These are phyloP conservation scores for Coniochaeta sp. DNA, from an alignment of 2,329 filamentous ascomycete genomes.

Conservation along the genomic window DNA sequence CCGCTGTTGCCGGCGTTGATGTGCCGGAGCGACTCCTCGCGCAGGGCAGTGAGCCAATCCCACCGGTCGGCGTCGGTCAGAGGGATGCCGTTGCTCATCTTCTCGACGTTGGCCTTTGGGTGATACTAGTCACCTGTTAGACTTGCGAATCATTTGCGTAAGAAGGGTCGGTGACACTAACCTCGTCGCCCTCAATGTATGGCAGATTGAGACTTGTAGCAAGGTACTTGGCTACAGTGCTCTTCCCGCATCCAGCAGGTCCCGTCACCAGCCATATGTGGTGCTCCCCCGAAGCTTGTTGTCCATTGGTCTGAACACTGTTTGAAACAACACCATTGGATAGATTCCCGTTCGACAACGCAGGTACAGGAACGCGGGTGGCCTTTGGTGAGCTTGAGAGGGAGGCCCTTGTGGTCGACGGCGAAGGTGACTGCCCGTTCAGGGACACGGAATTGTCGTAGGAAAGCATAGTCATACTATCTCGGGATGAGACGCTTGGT, in stretches of 20 bases:
- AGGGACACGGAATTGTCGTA: constrained; percentile 40
- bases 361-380: constrained; percentile 9
- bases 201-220: constrained; percentile 56
- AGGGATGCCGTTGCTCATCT: constrained; percentile 80
- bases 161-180: constrained; percentile 32
- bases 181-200: constrained; percentile 73
- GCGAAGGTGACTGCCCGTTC: constrained; percentile 27
- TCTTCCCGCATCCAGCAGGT: constrained; percentile 74
- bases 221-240: constrained; percentile 62
- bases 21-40: constrained; percentile 56
- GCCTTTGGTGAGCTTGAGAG: constrained; percentile 21
- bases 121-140: constrained; percentile 55
- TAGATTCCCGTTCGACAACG: constrained; percentile 7
- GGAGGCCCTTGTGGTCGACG: constrained; percentile 17
- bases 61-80: constrained; percentile 91
- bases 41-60: constrained; percentile 86
- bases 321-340: constrained; percentile 18
- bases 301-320: constrained; percentile 20
- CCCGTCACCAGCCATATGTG: constrained; percentile 80
- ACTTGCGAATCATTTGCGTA: constrained; percentile 1
- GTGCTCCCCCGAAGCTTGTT: constrained; percentile 33
- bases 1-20: constrained; percentile 54
- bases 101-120: constrained; percentile 72
- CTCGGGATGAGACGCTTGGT: background rate
- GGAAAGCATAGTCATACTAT: constrained; percentile 37